Evolutionary conservation across 768 basidiomycete genomes (phyloP).

Genomic region (Exsudoporus frostii): DNA sequence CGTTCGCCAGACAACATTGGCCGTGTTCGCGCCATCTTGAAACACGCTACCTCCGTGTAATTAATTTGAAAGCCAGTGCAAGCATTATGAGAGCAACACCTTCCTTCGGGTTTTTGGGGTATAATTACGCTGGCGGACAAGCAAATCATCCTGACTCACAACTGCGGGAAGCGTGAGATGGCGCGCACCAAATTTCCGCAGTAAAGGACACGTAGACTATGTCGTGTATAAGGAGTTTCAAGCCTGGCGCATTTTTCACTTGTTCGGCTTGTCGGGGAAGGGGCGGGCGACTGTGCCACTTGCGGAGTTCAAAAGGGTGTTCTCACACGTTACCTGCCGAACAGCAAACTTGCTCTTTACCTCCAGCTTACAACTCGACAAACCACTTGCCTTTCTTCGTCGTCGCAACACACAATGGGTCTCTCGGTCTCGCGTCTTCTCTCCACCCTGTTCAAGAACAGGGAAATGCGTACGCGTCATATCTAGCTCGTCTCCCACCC

Average conservation of each 20-base stretch:
- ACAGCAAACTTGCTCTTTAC: slow-evolving; percentile 35
- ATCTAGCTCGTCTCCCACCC: slow-evolving; percentile 15
- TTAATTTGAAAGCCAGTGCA: background rate
- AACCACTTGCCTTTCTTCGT: slow-evolving; percentile 27
- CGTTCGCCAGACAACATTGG: background rate
- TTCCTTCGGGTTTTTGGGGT: too few species aligned
- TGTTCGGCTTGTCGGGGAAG: background rate
- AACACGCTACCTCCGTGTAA: background rate
- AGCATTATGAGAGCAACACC: background rate
- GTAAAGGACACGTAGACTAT: slow-evolving; percentile 17
- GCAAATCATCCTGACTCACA: background rate
- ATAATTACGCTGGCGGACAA: background rate
- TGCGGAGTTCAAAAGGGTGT: slow-evolving; percentile 34
- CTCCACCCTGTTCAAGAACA: slow-evolving; percentile 90
- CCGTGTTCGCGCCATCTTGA: too few species aligned
- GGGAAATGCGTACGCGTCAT: slow-evolving; percentile 91
- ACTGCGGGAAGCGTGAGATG: background rate
- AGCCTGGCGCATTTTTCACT: background rate
- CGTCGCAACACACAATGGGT: slow-evolving; percentile 60
- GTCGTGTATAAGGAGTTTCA: slow-evolving; percentile 2
- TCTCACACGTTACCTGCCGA: slow-evolving; percentile 31
- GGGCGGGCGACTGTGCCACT: slow-evolving; percentile 19
- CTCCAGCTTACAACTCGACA: slow-evolving; percentile 28
- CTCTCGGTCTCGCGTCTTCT: slow-evolving; percentile 73
- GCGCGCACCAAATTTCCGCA: slow-evolving; percentile 1